Evolutionary conservation across 257 asterid species (phyloP), one percentile per base, ranked within the genome.

Genomic region (Scutellaria minor): DNA sequence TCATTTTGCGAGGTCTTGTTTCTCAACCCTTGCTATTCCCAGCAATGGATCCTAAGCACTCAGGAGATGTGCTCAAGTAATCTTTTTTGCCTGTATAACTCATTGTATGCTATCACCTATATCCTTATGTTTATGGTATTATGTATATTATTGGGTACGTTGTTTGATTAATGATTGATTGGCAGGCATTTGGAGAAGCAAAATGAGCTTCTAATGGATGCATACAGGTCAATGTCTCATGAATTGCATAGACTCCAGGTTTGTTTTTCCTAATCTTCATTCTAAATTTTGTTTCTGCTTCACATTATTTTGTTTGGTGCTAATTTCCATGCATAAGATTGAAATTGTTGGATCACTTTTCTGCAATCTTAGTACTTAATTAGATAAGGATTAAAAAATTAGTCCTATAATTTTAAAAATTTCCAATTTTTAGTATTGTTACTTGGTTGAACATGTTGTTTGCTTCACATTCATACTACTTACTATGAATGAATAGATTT

Each of bases 111-210:
- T 47, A 40, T 31, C n/a, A 22, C 64, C 31, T 7, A 35, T 44
- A 57, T 45, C 52, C 48, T 2, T 15, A 7, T n/a, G 3, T 15
- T 0, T 72, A 48, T 1, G 8, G 7, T 40, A 7, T 46, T 52
- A 31, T 51, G 56, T 42, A 57, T 39, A 4, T 39, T 56, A 61
- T 18, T 60, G 31, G 55, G 1, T 18, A 18, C 42, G 5, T 10
- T 59, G 55, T 37, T 65, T 1, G 57, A 27, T 39, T 35, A 44
- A 31, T 31, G 37, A 31, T 31, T 73, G 62, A 54, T 61, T 69
- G 54, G 52, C 83, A 93, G 98, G 83, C 97, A 91, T 82, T 75
- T 94, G 80, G 97, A 91, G 83, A 91, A 85, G 83, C 89, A 94
- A 78, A 69, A 73, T 40, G 91, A 88, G 76, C 85, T 94, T 78